Base-by-base conservation (phyloP, 306 rosid species). In the Cicer chorassanicum region DNA sequence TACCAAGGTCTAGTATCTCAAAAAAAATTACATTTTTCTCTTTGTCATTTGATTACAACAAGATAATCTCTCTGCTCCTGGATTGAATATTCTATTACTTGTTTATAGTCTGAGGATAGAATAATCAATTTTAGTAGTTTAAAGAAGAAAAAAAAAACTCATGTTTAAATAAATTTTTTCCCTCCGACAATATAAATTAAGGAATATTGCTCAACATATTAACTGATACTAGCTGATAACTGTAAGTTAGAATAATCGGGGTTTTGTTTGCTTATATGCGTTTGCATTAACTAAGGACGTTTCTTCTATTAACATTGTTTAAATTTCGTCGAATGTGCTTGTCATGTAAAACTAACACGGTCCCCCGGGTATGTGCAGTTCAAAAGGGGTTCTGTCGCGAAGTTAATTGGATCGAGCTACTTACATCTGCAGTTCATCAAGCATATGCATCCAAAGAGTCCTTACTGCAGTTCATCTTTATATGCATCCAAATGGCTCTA, bases 381-480 rank as follows among this genome's bases (percentile, higher is more conserved):
- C 99, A 9, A 92, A 93, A 85, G 97, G 97, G 38, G 93, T 94
- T 66, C 85, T 94, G 16, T 88, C 97, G 3, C 93, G 95, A 7
- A 78, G 88, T 43, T 94, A 81, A 43, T 36, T 74, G 59, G 83
- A 62, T 62, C 53, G 50, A 56, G 80, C 61, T 68, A 6, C 74
- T 55, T 59, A 49, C 45, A 67, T 50, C 10, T 65, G 55, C 15
- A 51, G 65, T 29, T 71, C 41, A 71, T 44, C 14, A 71, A 75
- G 36, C 50, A 34, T 50, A 18, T 61, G 67, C 57, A 44, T 64
- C 59, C 41, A 70, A 36, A 62, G 42, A n/a, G 36, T 19, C 55
- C 9, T 29, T 14, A 2, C 11, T 24, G 34, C 34, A 24, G 3
- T 24, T 24, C 34, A 24, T 24, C 34, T 24, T 24, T 2, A 24